These are phyloP conservation scores for Carex scoparia DNA, from an alignment of 176 grass and related monocot species.

Conservation along the genomic window DNA sequence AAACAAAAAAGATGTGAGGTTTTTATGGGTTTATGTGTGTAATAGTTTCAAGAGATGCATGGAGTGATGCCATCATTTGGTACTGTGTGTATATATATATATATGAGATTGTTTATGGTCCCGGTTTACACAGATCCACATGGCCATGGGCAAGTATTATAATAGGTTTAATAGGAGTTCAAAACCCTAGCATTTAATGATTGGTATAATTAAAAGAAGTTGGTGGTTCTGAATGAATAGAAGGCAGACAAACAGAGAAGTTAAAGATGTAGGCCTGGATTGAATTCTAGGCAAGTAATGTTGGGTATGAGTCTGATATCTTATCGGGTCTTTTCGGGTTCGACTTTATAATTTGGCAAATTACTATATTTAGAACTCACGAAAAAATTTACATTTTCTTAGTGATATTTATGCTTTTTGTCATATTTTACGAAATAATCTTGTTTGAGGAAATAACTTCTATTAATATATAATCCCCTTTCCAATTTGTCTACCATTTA, in stretches of 20 bases:
- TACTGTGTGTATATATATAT: neutral
- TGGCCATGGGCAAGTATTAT: constrained; percentile 13
- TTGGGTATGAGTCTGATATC: neutral
- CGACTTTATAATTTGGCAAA: neutral
- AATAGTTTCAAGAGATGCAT: neutral
- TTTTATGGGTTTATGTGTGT: neutral
- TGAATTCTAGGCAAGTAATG: neutral
- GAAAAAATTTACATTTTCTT: neutral
- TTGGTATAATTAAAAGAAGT: constrained; percentile 4
- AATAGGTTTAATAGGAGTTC: constrained; percentile 2
- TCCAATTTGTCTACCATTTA: too few relatives aligned
- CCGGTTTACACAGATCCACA: neutral
- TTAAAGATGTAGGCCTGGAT: neutral
- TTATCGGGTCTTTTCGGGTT: neutral
- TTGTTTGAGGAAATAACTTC: too few relatives aligned
- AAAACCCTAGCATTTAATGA: constrained; percentile 19
- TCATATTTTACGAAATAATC: too few relatives aligned
- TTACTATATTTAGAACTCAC: neutral
- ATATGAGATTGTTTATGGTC: neutral
- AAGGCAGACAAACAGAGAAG: neutral
- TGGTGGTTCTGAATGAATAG: constrained; percentile 19
- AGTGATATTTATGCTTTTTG: neutral
- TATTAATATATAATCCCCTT: too few relatives aligned
- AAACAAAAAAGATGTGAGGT: neutral
- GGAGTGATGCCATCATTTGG: constrained; percentile 14